Conservation (phyloP, 31 red algal species). For the Asparagopsis taxiformis region DNA sequence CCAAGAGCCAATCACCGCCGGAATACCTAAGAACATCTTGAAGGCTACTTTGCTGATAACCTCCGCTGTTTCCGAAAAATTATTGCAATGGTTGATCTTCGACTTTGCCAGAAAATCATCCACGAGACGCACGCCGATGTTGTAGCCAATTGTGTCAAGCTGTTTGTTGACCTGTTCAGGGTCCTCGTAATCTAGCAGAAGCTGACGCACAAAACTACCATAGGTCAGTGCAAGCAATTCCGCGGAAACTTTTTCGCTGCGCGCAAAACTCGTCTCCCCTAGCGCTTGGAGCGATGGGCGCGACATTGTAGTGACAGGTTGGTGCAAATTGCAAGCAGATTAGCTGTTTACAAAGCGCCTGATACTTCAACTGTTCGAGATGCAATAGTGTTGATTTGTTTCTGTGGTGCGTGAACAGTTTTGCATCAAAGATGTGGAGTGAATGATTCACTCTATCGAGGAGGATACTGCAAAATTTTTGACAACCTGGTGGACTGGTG, state of each 20-base stretch:
- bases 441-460: too few relatives aligned
- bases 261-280: constrained; percentile 70
- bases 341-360: too few relatives aligned
- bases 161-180: constrained; percentile 84
- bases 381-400: too few relatives aligned
- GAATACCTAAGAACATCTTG: constrained; percentile 92
- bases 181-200: constrained; percentile 87
- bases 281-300: constrained; percentile 64
- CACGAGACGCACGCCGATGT: constrained; percentile 90
- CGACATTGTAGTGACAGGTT: constrained; percentile 17
- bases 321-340: too few relatives aligned
- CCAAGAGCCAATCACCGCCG: constrained; percentile 62
- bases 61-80: constrained; percentile 81
- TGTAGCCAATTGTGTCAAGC: constrained; percentile 88
- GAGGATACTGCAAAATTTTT: too few relatives aligned
- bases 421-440: too few relatives aligned
- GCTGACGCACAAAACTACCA: constrained; percentile 88
- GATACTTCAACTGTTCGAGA: too few relatives aligned
- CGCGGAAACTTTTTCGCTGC: constrained; percentile 66
- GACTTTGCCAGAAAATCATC: constrained; percentile 97
- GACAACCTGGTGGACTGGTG: too few relatives aligned
- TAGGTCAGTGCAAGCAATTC: constrained; percentile 93
- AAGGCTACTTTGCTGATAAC: constrained; percentile 89
- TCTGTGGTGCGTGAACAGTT: too few relatives aligned
- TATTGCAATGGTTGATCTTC: constrained; percentile 33